Evolutionary conservation across 164 flowering plant species (phyloP).

Genomic region (Aristolochia contorta): DNA sequence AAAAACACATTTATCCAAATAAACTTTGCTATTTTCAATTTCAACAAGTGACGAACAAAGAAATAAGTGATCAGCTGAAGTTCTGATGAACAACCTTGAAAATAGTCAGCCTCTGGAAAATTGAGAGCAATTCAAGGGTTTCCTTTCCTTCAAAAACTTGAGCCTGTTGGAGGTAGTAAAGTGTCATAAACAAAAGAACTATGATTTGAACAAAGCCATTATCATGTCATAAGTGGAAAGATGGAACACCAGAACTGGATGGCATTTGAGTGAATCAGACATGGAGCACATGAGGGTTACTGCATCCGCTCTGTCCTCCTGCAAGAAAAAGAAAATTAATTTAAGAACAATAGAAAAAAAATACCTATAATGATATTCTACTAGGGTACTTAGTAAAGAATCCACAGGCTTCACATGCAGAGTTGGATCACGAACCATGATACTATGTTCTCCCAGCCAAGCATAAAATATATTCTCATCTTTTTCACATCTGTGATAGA

Average conservation of each 20-base stretch:
- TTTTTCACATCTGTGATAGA: slow-evolving; percentile 85
- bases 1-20: neutral
- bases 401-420: neutral
- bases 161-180: slow-evolving; percentile 37
- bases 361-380: neutral
- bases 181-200: neutral
- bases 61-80: no score
- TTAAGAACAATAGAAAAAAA: neutral
- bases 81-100: slow-evolving; percentile 51
- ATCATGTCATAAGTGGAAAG: neutral
- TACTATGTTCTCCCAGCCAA: slow-evolving; percentile 91
- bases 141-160: slow-evolving; percentile 84
- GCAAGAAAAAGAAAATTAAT: slow-evolving; percentile 2
- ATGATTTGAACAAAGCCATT: neutral
- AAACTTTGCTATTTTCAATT: neutral
- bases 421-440: slow-evolving; percentile 40
- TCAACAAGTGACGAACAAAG: neutral
- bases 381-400: neutral
- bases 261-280: slow-evolving; percentile 74
- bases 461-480: slow-evolving; percentile 86
- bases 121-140: slow-evolving; percentile 73
- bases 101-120: slow-evolving; percentile 81
- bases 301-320: slow-evolving; percentile 85
- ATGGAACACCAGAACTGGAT: slow-evolving; percentile 58
- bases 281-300: slow-evolving; percentile 65